Percentiles rank a stretch among this genome's conserved stretches.
Conservation (phyloP, 805 yeast species). For the Lipomyces sp. region DNA sequence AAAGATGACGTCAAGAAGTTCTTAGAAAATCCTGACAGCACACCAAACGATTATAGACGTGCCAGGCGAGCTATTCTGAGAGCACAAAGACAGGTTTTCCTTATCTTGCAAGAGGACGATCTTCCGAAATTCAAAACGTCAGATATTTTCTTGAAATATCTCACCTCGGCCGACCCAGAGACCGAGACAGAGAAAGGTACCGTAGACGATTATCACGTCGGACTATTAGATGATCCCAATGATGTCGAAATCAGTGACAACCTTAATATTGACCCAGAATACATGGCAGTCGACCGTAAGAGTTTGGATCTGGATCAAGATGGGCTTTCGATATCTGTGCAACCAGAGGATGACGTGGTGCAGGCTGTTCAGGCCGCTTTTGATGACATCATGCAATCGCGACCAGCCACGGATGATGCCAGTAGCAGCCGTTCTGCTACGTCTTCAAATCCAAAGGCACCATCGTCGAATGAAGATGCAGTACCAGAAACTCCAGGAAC, state of each 20-base stretch:
- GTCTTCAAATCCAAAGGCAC: conserved; percentile 10
- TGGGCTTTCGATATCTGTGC: conserved; percentile 32
- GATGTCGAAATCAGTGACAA: conserved; percentile 47
- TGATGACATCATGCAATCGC: conserved; percentile 53
- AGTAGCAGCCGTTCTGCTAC: conserved; percentile 28
- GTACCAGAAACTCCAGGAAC: conserved; percentile 4
- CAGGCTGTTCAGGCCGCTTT: conserved; percentile 72
- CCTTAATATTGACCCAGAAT: conserved; percentile 43
- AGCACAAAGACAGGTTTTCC: conserved; percentile 60
- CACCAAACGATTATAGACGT: conserved; percentile 48
- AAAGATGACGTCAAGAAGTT: conserved; percentile 50
- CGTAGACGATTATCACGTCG: conserved; percentile 44
- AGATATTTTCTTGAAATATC: conserved; percentile 56
- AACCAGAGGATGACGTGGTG: conserved; percentile 48
- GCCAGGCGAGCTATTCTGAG: conserved; percentile 66
- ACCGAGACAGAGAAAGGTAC: conserved; percentile 24
- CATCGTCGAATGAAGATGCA: conserved; percentile 6
- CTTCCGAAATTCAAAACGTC: conserved; percentile 67
- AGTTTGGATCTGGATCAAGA: conserved; percentile 30
- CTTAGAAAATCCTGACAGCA: conserved; percentile 39
- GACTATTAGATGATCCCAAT: conserved; percentile 39
- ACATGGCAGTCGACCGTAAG: conserved; percentile 23
- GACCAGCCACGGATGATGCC: conserved; percentile 31
- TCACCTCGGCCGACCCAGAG: conserved; percentile 49
- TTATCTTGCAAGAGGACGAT: conserved; percentile 57